These are phyloP conservation scores for Gyromitra esculenta DNA, from an alignment of 2,329 filamentous ascomycete species.

Conservation along the genomic window DNA sequence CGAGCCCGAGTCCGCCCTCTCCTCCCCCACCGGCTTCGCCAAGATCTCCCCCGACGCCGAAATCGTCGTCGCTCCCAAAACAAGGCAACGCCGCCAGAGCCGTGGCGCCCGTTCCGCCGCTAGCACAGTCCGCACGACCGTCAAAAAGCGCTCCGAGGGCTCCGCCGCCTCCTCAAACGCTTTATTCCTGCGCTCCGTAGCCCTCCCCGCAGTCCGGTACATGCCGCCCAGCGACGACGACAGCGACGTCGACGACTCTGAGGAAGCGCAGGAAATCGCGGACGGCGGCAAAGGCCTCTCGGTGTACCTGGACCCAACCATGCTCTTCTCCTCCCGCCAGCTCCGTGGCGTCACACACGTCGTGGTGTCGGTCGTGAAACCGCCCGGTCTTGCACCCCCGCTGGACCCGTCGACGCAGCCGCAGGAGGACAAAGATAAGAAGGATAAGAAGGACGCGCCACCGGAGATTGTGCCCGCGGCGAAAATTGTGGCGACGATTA, in stretches of 20 bases:
- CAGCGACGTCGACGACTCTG: slow-evolving; percentile 58
- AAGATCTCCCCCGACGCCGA: slow-evolving; percentile 95
- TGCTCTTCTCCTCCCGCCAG: slow-evolving; percentile 61
- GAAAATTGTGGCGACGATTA: slow-evolving; percentile 79
- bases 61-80: slow-evolving; percentile 96
- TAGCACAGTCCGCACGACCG: slow-evolving; percentile 73
- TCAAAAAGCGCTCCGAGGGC: slow-evolving; percentile 37
- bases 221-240: slow-evolving; percentile 42
- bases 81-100: slow-evolving; percentile 72
- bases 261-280: slow-evolving; percentile 62
- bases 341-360: slow-evolving; percentile 66
- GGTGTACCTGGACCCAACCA: slow-evolving; percentile 77
- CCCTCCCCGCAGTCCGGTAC: slow-evolving; percentile 42
- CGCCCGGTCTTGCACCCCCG: slow-evolving; percentile 77
- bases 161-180: slow-evolving; percentile 57
- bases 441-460: slow-evolving; percentile 70
- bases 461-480: slow-evolving; percentile 68
- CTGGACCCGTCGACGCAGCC: slow-evolving; percentile 71
- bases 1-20: slow-evolving; percentile 69
- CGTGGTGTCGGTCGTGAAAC: slow-evolving; percentile 86
- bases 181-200: slow-evolving; percentile 52
- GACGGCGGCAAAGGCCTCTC: slow-evolving; percentile 73
- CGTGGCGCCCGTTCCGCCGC: slow-evolving; percentile 79
- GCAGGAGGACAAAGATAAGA: slow-evolving; percentile 62
- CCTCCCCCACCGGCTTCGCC: slow-evolving; percentile 74